Conservation (phyloP, 2,329 filamentous ascomycete species). For the Sphaerostilbella broomeana region DNA sequence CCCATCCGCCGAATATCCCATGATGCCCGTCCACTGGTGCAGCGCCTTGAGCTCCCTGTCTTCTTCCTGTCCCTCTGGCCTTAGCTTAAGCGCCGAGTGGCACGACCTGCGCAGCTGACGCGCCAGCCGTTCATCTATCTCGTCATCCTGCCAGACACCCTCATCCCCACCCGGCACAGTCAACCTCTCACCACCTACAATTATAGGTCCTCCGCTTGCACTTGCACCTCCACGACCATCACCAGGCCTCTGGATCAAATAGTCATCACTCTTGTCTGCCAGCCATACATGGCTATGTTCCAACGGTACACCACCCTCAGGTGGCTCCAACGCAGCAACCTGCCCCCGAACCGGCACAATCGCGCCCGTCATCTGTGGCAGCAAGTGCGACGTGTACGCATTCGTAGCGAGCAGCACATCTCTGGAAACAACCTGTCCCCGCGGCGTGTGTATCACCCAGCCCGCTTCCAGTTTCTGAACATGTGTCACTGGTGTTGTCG, state of each 20-base stretch:
- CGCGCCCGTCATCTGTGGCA: conserved; percentile 61
- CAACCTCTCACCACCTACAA: conserved; percentile 64
- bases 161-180: conserved; percentile 40
- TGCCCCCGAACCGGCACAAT: conserved; percentile 74
- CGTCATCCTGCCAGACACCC: conserved; percentile 53
- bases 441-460: conserved; percentile 61
- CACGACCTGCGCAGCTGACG: conserved; percentile 47
- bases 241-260: conserved; percentile 63
- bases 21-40: conserved; percentile 73
- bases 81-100: conserved; percentile 35
- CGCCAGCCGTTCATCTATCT: conserved; percentile 49
- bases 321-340: conserved; percentile 59
- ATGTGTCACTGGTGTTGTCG: conserved; percentile 57
- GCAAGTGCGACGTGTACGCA: conserved; percentile 70
- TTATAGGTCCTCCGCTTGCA: conserved; percentile 51
- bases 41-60: conserved; percentile 42
- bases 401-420: conserved; percentile 75
- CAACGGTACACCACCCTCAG: conserved; percentile 34
- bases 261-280: conserved; percentile 55
- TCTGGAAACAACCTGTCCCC: conserved; percentile 58
- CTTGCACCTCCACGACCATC: conserved; percentile 51
- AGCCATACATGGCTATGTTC: conserved; percentile 59
- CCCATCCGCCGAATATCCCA: conserved; percentile 65
- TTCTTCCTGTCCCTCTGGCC: conserved; percentile 26
- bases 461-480: conserved; percentile 32